phyloP scores from a whole-genome alignment of 176 grass and related monocot genomes.

The Bromus sterilis region DNA sequence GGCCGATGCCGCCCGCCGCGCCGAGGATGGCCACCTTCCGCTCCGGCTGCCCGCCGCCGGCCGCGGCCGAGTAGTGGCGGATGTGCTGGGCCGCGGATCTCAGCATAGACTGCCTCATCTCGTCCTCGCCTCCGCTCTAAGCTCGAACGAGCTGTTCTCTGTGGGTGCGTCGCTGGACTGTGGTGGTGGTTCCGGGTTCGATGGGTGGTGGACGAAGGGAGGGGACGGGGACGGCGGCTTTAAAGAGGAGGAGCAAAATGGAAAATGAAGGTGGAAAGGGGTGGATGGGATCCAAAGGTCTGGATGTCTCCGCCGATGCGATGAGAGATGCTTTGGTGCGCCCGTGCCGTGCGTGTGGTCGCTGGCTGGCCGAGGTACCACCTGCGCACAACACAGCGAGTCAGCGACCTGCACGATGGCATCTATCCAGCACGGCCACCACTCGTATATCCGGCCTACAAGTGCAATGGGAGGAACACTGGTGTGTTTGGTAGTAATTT shows the following conservation, averaged over 20 bases:
- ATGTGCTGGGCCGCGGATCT: conserved; percentile 28
- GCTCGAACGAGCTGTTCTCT: neutral
- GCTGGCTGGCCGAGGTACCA: neutral
- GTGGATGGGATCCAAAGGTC: conserved; percentile 25
- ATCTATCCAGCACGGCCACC: too few relatives aligned
- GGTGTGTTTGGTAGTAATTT: too few relatives aligned
- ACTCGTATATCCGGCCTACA: too few relatives aligned
- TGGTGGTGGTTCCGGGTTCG: too few relatives aligned
- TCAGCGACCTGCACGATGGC: too few relatives aligned
- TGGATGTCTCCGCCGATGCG: conserved; percentile 21
- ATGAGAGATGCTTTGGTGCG: neutral
- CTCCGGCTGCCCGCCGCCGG: neutral
- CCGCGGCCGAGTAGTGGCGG: conserved; percentile 25
- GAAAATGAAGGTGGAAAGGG: neutral
- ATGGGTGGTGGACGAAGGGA: neutral
- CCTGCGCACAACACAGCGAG: too few relatives aligned
- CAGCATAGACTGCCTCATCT: conserved; percentile 37
- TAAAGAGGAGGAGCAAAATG: neutral
- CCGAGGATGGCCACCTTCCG: conserved; percentile 67
- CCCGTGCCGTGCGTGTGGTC: neutral
- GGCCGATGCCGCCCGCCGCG: conserved; percentile 65
- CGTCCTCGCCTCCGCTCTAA: neutral
- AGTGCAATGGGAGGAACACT: too few relatives aligned
- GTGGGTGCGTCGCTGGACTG: too few relatives aligned
- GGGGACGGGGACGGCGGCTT: neutral